Base-by-base conservation (phyloP, 129 eudicot genomes). In the Flaveria trinervia region DNA sequence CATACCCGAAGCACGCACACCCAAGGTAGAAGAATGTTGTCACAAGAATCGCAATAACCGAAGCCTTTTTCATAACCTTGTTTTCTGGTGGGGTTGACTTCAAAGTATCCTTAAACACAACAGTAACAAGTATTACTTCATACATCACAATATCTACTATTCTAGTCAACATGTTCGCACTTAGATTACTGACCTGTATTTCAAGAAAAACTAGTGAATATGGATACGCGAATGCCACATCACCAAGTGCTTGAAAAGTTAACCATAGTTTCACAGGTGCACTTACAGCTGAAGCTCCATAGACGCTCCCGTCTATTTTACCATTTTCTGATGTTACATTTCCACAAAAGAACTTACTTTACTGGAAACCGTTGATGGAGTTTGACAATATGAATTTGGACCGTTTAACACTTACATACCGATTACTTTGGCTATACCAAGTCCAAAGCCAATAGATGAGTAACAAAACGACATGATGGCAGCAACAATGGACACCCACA, bases 1-100 rank as follows among this genome's bases (percentile, higher is more conserved):
- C 97, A 75, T 93, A 93, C 5, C 96, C 97, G 13, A 90, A 90
- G 65, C 98, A 84, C 50, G 91, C 96, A 49, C 98, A 93, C 65
- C 88, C 84, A 0, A 92, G 84, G 78, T 89, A 89, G 78, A 92
- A 92, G 79, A 88, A 84, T 3, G 96, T 86, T 9, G 93, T 89
- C 71, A 88, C 79, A 18, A 82, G 2, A 20, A 88, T 83, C 12
- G 97, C 85, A 14, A 73, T 18, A 46, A 79, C 66, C 9, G 97
- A 92, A 18, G 96, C 93, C 74, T 80, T 88, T 78, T 77, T 92
- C 97, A 92, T 88, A 48, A 88, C 82, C 68, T 86, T 73, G 57
- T 79, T 84, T 55, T 88, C 92, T 23, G 96, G 49, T 54, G 97
- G 97, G 16, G 93, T 90, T n/a, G 92, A 83, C 77, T 84, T 92